Percentiles rank a stretch among this genome's conserved stretches.
Conservation (phyloP, 1,284 basidiomycete genomes). For the Apiotrichum laibachii region DNA sequence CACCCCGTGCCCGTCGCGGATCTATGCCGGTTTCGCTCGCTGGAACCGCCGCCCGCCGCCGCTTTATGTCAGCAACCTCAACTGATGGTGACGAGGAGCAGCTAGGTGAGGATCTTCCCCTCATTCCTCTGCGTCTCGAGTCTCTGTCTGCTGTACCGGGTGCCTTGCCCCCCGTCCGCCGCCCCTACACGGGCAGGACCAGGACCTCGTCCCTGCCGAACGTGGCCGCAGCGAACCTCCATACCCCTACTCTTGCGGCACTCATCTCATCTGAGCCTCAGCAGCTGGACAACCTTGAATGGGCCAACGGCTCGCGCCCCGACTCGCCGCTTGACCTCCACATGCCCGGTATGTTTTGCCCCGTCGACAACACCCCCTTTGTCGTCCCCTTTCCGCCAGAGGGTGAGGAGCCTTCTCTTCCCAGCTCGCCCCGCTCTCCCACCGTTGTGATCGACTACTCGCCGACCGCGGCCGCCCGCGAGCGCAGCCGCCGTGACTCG, state of each 20-base stretch:
- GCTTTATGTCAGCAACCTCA: neutral
- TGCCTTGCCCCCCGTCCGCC: neutral
- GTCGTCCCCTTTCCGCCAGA: conserved; percentile 9
- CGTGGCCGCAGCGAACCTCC: neutral
- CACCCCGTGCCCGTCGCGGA: neutral
- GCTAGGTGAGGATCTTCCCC: neutral
- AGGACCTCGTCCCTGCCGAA: neutral
- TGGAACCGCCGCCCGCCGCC: conserved; percentile 2
- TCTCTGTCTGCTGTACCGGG: neutral
- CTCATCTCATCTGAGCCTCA: neutral
- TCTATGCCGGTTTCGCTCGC: conserved; percentile 2
- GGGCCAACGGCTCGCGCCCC: neutral
- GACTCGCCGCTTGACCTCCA: conserved; percentile 6
- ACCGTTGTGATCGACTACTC: conserved; percentile 6
- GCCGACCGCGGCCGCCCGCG: conserved; percentile 4
- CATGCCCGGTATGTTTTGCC: neutral
- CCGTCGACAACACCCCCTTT: neutral
- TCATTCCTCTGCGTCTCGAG: neutral
- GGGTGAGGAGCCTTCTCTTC: neutral
- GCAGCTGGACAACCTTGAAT: neutral
- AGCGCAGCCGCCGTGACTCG: conserved; percentile 9
- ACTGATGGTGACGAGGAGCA: neutral
- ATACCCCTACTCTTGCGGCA: neutral
- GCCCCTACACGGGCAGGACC: conserved; percentile 1
- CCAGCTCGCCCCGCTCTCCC: conserved; percentile 1